phyloP scores from a whole-genome alignment of 768 basidiomycete genomes.

The Rhodosporidiobolus odoratus region DNA sequence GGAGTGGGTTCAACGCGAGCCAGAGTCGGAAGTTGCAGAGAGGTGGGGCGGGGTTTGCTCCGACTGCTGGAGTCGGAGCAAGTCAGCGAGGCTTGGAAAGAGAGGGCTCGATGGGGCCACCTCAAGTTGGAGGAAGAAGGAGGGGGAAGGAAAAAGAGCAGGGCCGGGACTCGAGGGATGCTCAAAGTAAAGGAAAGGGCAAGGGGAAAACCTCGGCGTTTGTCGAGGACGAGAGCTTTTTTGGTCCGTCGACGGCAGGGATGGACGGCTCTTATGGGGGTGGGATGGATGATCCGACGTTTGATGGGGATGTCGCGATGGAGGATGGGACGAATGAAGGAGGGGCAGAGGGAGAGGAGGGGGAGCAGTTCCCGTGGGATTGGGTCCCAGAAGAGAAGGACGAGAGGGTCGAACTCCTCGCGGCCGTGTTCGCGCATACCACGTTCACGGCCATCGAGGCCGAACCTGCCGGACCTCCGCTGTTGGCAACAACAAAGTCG shows the following conservation, averaged over 20 bases:
- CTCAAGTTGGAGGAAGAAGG: background rate
- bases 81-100: background rate
- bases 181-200: slow-evolving; percentile 1
- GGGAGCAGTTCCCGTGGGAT: background rate
- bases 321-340: slow-evolving; percentile 1
- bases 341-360: background rate
- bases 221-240: slow-evolving; percentile 20
- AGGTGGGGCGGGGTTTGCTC: background rate
- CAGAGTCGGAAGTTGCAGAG: background rate
- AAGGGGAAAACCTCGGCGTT: background rate
- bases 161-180: background rate
- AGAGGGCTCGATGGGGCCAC: slow-evolving; percentile 29
- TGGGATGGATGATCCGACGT: background rate
- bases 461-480: background rate
- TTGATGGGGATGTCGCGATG: background rate
- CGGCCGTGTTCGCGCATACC: slow-evolving; percentile 27
- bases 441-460: slow-evolving; percentile 14
- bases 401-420: slow-evolving; percentile 14
- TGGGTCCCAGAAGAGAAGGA: slow-evolving; percentile 22
- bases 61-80: background rate
- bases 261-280: background rate
- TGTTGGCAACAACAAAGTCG: background rate
- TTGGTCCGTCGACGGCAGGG: background rate
- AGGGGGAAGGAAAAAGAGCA: background rate
- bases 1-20: slow-evolving; percentile 1